Evolutionary conservation across 371 early-diverging fungal species (phyloP), one percentile per base, ranked within the genome.

Genomic region (Lichtheimia corymbifera): DNA sequence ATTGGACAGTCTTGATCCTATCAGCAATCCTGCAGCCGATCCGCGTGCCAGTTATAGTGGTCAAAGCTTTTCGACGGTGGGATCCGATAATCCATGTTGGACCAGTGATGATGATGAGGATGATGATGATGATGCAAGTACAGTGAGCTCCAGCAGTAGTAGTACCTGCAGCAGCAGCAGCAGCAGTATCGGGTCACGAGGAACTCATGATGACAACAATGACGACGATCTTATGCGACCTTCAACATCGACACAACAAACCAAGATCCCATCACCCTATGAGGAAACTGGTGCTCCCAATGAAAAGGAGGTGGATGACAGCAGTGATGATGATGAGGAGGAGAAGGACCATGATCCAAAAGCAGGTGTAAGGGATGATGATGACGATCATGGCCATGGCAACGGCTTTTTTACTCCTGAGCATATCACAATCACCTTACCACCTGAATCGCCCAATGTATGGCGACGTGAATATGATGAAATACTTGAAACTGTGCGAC

Each of bases 391-490:
- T 30, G 41, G 15, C 18, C 20, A 41, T 17, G 27, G 13, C 20
- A 35, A 18, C 40, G 56, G 56, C 5, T 14, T 4, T 15, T 11
- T 7, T 0, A 44, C 57, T 9, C 50, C 53, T 6, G 53, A 61
- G 1, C 14, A 35, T 35, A 35, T 35, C 35, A 9, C n/a, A 12
- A 30, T 20, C 61, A 61, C 41, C 47, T 61, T 14, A 61, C 61
- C 15, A 61, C 53, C 17, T 30, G 15, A 7, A 22, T 61, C 11
- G 44, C 61, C 14, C 18, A 51, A n/a, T 42, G 55, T 61, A 9
- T 70, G 63, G 63, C 58, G 59, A 11, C 61, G 59, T 14, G 68
- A 61, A 41, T 57, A 64, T 25, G 61, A 56, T 47, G 56, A 53
- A 5, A 25, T 65, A 18, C 15, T 61, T 11, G 27, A 61, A 20